Evolutionary conservation across 192 early-diverging fungal species (phyloP).

Genomic region (Backusella liffmaniae): DNA sequence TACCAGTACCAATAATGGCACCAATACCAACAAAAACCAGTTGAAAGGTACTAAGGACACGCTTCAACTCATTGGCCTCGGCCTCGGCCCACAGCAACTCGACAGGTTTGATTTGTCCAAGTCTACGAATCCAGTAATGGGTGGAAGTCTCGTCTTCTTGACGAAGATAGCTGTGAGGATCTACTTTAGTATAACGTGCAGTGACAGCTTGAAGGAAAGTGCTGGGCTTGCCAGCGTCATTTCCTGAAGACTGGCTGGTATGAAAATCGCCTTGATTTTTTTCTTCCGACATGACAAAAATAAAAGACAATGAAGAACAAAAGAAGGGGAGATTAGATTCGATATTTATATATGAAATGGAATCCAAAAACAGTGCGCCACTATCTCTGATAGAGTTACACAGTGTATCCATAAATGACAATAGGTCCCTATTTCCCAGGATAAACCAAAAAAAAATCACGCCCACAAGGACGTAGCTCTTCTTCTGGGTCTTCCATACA

Average conservation of each 20-base stretch:
- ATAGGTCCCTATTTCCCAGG: background rate
- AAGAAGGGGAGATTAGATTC: background rate
- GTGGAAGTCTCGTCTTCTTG: slow-evolving; percentile 11
- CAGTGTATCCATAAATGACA: background rate
- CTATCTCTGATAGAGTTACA: background rate
- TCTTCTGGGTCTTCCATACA: background rate
- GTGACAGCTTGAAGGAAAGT: slow-evolving; percentile 13
- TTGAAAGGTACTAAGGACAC: slow-evolving; percentile 10
- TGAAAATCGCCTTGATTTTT: background rate
- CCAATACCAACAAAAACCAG: slow-evolving; percentile 34
- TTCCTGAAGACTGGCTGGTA: background rate
- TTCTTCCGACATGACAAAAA: background rate
- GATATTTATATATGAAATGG: background rate
- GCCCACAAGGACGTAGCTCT: background rate
- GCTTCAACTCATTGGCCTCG: slow-evolving; percentile 19
- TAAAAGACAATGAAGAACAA: background rate
- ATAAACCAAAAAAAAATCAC: background rate
- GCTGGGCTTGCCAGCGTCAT: background rate
- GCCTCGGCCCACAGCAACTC: slow-evolving; percentile 26
- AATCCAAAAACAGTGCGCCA: background rate
- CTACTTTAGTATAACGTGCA: slow-evolving; percentile 12
- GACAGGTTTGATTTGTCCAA: slow-evolving; percentile 28
- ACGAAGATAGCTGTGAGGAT: slow-evolving; percentile 31
- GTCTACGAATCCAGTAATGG: slow-evolving; percentile 22
- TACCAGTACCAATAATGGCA: slow-evolving; percentile 39